Base-by-base conservation (phyloP, 2,329 filamentous ascomycete genomes). In the Cordyceps farinosa region DNA sequence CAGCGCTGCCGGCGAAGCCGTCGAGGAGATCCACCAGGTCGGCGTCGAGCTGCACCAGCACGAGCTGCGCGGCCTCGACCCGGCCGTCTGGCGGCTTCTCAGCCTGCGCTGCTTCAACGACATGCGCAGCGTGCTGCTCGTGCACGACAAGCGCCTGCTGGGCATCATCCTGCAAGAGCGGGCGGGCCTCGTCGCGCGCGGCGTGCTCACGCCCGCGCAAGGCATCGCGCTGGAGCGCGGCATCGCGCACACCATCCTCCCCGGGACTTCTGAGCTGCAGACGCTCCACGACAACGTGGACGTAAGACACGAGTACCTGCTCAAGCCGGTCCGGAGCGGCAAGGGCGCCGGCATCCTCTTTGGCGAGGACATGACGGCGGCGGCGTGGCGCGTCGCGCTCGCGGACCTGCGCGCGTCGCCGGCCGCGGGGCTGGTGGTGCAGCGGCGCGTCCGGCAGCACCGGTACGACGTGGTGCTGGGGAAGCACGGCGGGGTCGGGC, bases 111-210 rank as follows among this genome's bases (percentile, higher is more conserved):
- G 77, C 58, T 74, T 77, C 61, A 79, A 79, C 48, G 76, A 79
- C 61, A 68, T 79, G 66, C 72, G 76, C 0, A 79, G 76, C 0
- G 68, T 79, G 6, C 66, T 78, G 10, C 65, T 79, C 1, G 72
- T 76, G 1, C 77, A 79, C 62, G 77, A 79, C 66, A 79, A 79
- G 64, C 73, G 77, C 3, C 77, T 79, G 74, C 66, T 79, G 1
- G 76, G 76, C 9, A 71, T 79, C 11, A 65, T 79, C 4, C 70
- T 66, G 40, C 72, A 76, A 55, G 76, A 79, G 60, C 62, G 76
- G 0, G 59, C 65, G 4, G n/a, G 50, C 0, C 60, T 79, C 6
- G 63, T 74, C 3, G 62, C 38, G 1, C 68, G 69, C 1, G 27
- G 62, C 1, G 70, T 73, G 1, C 58, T 78, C 5, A 75, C 70